A percentile compares a stretch with the other conserved stretches of the same genome.
Evolutionary conservation across 1,139 yeast species (phyloP).

Genomic region (Yamadazyma triangularis): DNA sequence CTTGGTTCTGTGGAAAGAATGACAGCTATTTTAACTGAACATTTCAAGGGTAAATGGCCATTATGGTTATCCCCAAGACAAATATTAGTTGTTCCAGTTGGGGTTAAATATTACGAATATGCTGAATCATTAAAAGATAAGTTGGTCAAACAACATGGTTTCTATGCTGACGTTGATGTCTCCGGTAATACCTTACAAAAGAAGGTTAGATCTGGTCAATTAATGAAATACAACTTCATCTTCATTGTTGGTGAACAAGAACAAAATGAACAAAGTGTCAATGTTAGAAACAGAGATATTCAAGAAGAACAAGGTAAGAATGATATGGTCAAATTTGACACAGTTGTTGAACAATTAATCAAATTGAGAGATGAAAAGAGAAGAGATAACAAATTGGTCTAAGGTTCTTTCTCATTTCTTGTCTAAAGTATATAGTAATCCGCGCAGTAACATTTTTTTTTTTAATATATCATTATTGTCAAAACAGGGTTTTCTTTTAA

Average conservation of each 20-base stretch:
- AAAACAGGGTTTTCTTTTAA: too few relatives aligned
- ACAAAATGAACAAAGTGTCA: constrained; percentile 70
- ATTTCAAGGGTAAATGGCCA: constrained; percentile 98
- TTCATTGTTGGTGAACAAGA: constrained; percentile 97
- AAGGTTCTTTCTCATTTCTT: too few relatives aligned
- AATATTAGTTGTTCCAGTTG: constrained; percentile 90
- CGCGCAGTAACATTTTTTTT: too few relatives aligned
- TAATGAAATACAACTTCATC: constrained; percentile 87
- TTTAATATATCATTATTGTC: too few relatives aligned
- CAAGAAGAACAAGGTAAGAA: constrained; percentile 81
- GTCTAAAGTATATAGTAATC: too few relatives aligned
- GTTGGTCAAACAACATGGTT: constrained; percentile 60
- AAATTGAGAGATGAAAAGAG: constrained; percentile 65
- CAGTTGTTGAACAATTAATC: constrained; percentile 63
- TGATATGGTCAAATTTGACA: constrained; percentile 67
- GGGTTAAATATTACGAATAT: constrained; percentile 84
- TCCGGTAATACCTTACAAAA: constrained; percentile 93
- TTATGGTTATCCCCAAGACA: constrained; percentile 99
- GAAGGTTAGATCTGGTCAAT: constrained; percentile 94
- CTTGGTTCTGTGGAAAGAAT: constrained; percentile 97
- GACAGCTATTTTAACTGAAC: constrained; percentile 96
- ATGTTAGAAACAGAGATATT: constrained; percentile 91
- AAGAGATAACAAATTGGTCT: constrained; percentile 54
- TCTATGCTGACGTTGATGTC: constrained; percentile 88
- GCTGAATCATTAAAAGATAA: constrained; percentile 73